phyloP scores from a whole-genome alignment of 371 early-diverging fungal species.

The Mucor velutinosus region DNA sequence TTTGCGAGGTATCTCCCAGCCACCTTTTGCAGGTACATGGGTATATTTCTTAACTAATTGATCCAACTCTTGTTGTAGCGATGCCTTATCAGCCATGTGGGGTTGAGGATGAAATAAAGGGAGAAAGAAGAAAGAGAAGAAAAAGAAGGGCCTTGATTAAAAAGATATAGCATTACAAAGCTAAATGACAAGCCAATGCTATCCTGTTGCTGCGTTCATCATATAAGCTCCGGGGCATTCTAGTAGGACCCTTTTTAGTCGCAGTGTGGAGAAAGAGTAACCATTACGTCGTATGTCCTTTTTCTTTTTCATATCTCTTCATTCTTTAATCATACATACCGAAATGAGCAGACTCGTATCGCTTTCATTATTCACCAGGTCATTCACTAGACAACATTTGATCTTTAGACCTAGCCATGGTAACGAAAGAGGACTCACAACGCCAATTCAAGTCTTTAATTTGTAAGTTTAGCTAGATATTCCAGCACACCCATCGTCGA shows the following conservation, averaged over 20 bases:
- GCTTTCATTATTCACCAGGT: slow-evolving; percentile 1
- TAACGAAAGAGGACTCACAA: not conserved
- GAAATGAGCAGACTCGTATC: slow-evolving; percentile 10
- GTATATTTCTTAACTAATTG: slow-evolving; percentile 2
- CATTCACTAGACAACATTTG: not conserved
- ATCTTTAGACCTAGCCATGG: not conserved
- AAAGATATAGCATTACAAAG: slow-evolving; percentile 1
- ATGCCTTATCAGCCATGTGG: not conserved
- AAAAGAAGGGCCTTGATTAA: not conserved
- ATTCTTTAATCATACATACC: not conserved
- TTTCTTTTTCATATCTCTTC: not conserved
- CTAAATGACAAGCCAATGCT: slow-evolving; percentile 1
- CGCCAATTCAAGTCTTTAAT: not conserved
- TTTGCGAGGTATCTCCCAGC: slow-evolving; percentile 60
- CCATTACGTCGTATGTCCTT: not conserved
- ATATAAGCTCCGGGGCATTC: not conserved
- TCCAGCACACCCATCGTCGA: not conserved
- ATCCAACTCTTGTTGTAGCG: not conserved
- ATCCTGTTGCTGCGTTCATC: not conserved
- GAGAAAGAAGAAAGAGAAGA: not conserved
- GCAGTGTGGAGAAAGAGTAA: not conserved
- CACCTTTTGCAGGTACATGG: slow-evolving; percentile 25
- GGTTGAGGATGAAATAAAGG: not conserved
- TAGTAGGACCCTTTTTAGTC: not conserved
- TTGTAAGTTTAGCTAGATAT: not conserved